Evolutionary conservation across 495 filamentous ascomycete species (phyloP).

Genomic region (Xylaria intraflava): DNA sequence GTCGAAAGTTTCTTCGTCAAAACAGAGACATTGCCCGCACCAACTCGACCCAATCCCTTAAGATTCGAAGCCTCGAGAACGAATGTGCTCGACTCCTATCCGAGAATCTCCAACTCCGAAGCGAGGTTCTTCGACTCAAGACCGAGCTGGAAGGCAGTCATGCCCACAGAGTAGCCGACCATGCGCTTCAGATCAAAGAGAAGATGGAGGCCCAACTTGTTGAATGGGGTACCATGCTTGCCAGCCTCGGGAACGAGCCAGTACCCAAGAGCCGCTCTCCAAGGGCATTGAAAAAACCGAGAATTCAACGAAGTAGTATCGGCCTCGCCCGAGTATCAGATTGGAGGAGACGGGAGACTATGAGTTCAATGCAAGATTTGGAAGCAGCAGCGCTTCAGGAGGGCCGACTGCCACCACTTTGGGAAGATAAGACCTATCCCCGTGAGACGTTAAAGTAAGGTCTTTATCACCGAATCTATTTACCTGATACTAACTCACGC

Average conservation of each 20-base stretch:
- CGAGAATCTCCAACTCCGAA: conserved; percentile 80
- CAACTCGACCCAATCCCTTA: conserved; percentile 85
- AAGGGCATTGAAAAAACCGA: conserved; percentile 24
- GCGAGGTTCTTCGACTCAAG: conserved; percentile 68
- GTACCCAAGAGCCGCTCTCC: conserved; percentile 34
- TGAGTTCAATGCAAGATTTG: conserved; percentile 37
- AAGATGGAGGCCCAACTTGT: conserved; percentile 63
- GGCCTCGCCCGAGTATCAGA: conserved; percentile 33
- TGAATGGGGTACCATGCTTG: conserved; percentile 60
- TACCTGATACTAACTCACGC: conserved; percentile 18
- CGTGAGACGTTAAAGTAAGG: conserved; percentile 67
- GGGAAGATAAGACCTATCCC: conserved; percentile 74
- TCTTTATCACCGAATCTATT: background rate
- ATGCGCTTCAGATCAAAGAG: conserved; percentile 59
- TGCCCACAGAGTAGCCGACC: conserved; percentile 47
- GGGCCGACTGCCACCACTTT: conserved; percentile 70
- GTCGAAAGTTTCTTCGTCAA: conserved; percentile 79
- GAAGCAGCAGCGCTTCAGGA: conserved; percentile 52
- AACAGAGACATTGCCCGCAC: conserved; percentile 88
- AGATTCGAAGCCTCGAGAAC: conserved; percentile 79
- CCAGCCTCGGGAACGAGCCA: conserved; percentile 50
- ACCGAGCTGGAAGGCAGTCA: conserved; percentile 52
- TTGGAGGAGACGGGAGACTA: conserved; percentile 40
- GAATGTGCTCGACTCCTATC: conserved; percentile 75
- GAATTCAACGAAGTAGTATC: conserved; percentile 22